Conservation (phyloP, 148 eudicot genomes). For the Suaeda aralocaspica region DNA sequence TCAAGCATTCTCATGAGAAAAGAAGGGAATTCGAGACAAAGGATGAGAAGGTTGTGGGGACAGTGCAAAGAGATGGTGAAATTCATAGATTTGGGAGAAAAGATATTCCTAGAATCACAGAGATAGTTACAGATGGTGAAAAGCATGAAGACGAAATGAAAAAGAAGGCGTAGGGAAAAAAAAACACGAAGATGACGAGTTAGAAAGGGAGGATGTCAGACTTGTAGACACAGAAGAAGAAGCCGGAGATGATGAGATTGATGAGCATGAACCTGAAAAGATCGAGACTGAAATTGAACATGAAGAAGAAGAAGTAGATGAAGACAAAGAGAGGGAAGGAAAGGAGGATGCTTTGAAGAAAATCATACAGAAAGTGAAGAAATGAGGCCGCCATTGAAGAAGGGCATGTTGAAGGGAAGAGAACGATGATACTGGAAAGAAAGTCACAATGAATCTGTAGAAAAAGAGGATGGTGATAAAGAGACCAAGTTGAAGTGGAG, state of each 20-base stretch:
- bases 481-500: conserved; percentile 34
- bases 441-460: conserved; percentile 18
- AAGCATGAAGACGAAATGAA: conserved; percentile 45
- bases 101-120: conserved; percentile 46
- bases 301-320: conserved; percentile 36
- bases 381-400: conserved; percentile 17
- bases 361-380: conserved; percentile 22
- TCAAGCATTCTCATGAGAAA: conserved; percentile 86
- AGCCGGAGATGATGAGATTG: conserved; percentile 44
- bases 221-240: conserved; percentile 36
- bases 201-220: conserved; percentile 36
- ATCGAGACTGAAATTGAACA: conserved; percentile 25
- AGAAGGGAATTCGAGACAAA: conserved; percentile 56
- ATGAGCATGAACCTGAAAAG: conserved; percentile 42
- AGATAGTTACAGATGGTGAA: conserved; percentile 25
- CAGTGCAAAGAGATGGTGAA: conserved; percentile 24
- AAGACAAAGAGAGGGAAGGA: conserved; percentile 31
- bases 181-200: conserved; percentile 39
- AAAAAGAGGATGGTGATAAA: conserved; percentile 24
- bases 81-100: conserved; percentile 57
- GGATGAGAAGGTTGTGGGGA: conserved; percentile 31
- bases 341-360: conserved; percentile 21
- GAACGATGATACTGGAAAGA: conserved; percentile 18
- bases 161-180: conserved; percentile 45
- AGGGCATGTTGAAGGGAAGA: conserved; percentile 22